Percentiles rank a stretch among this genome's conserved stretches.
phyloP scores from a whole-genome alignment of 192 early-diverging fungal genomes.

The Coemansia sp. region DNA sequence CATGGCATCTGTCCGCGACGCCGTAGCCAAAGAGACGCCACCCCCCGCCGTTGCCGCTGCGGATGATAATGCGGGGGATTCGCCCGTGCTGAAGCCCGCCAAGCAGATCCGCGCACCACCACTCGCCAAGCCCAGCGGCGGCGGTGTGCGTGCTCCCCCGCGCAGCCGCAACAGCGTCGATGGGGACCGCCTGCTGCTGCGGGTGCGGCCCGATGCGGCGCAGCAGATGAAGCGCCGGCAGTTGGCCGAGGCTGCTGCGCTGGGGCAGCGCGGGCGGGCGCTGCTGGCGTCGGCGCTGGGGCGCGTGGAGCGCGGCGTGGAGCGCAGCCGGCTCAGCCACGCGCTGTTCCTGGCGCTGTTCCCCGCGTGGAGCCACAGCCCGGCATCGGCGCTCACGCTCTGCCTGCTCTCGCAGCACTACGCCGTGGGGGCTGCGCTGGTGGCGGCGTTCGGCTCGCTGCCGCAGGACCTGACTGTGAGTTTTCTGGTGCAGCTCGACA shows the following conservation, averaged over 20 bases:
- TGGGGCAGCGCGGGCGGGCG: no score
- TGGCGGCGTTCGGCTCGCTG: constrained; percentile 84
- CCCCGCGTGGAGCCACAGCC: constrained; percentile 95
- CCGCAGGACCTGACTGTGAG: constrained; percentile 85
- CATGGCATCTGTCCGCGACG: constrained; percentile 16
- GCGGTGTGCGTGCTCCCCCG: no score
- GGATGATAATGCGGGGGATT: neutral
- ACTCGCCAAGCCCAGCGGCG: no score
- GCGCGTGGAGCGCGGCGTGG: constrained; percentile 25
- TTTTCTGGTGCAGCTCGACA: constrained; percentile 95
- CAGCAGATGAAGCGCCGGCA: neutral
- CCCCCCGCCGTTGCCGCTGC: no score
- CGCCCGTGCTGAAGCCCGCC: neutral
- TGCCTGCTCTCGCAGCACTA: constrained; percentile 98
- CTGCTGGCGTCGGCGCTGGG: neutral
- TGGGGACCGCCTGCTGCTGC: no score
- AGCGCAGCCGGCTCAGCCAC: constrained; percentile 60
- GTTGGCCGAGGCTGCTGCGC: neutral
- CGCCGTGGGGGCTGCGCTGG: constrained; percentile 80
- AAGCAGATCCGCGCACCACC: neutral
- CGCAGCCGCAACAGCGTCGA: neutral
- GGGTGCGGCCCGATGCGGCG: no score
- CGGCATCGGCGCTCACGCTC: constrained; percentile 89
- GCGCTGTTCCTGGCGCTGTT: constrained; percentile 85
- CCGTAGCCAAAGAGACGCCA: neutral